Evolutionary conservation across 305 asterid species (phyloP).

Genomic region (Euphrasia arctica): DNA sequence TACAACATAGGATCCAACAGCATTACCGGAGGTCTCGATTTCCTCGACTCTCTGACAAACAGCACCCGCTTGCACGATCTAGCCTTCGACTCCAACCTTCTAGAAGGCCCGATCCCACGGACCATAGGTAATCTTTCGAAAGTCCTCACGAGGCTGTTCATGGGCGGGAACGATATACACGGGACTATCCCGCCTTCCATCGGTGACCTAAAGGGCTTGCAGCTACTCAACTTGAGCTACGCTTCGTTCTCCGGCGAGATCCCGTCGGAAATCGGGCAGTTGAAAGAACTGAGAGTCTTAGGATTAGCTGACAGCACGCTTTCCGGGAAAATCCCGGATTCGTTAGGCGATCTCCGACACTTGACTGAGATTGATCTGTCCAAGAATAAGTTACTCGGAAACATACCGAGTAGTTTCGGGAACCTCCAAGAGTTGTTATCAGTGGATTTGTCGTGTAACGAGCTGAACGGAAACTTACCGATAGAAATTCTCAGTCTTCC

Average conservation of each 20-base stretch:
- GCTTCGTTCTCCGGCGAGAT: constrained; percentile 46
- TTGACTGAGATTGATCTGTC: constrained; percentile 49
- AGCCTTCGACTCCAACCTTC: constrained; percentile 45
- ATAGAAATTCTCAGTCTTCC: constrained; percentile 37
- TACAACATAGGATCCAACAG: constrained; percentile 46
- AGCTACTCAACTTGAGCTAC: constrained; percentile 35
- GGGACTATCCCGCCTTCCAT: constrained; percentile 55
- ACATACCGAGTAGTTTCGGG: constrained; percentile 38
- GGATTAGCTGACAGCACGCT: constrained; percentile 38
- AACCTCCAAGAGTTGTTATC: constrained; percentile 36
- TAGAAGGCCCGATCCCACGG: constrained; percentile 46
- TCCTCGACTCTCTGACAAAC: constrained; percentile 39
- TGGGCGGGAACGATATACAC: constrained; percentile 43
- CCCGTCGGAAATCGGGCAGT: constrained; percentile 49
- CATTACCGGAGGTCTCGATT: constrained; percentile 38
- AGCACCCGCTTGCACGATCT: constrained; percentile 46
- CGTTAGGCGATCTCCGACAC: constrained; percentile 45
- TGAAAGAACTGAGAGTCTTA: constrained; percentile 35
- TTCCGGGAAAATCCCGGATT: constrained; percentile 46
- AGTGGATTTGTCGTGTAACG: constrained; percentile 46
- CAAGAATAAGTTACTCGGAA: constrained; percentile 41
- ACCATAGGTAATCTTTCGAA: constrained; percentile 59
- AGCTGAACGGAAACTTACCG: constrained; percentile 52
- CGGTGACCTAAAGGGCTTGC: constrained; percentile 42
- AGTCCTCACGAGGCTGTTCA: constrained; percentile 34